A percentile compares a stretch with the other conserved stretches of the same genome.
Conservation (phyloP, 352 stramenopile genomes). For the Sclerospora graminicola region DNA sequence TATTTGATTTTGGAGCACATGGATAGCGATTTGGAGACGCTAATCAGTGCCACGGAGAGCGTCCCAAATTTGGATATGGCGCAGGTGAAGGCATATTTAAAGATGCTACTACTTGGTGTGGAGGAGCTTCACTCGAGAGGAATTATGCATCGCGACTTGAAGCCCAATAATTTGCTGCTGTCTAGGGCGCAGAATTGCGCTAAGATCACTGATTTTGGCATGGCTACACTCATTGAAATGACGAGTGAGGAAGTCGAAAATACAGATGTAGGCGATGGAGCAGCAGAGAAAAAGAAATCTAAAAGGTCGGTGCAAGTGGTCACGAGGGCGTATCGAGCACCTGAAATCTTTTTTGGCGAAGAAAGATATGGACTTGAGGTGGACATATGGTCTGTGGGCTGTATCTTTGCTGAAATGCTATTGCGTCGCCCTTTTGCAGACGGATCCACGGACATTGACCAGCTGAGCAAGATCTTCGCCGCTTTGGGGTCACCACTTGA, state of each 20-base stretch:
- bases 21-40: conserved; percentile 62
- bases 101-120: conserved; percentile 55
- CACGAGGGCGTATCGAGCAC: conserved; percentile 55
- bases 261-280: conserved; percentile 5
- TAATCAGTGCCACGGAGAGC: conserved; percentile 23
- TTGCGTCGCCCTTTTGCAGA: conserved; percentile 49
- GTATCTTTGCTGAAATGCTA: conserved; percentile 73
- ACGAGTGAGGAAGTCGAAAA: conserved; percentile 1
- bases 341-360: conserved; percentile 72
- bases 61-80: conserved; percentile 9
- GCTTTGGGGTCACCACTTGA: conserved; percentile 50
- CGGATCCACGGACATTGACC: conserved; percentile 67
- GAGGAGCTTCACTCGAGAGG: conserved; percentile 39
- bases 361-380: conserved; percentile 47
- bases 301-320: conserved; percentile 64
- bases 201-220: conserved; percentile 81
- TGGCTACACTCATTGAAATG: conserved; percentile 35
- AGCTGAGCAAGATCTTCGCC: conserved; percentile 65
- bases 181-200: conserved; percentile 26
- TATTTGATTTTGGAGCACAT: conserved; percentile 74
- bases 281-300: conserved; percentile 6
- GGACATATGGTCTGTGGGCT: conserved; percentile 74
- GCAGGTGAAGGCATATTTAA: conserved; percentile 29
- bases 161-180: conserved; percentile 75
- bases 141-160: conserved; percentile 72